These are phyloP conservation scores for Trapa bicornis DNA, from an alignment of 345 rosid species.

Conservation along the genomic window DNA sequence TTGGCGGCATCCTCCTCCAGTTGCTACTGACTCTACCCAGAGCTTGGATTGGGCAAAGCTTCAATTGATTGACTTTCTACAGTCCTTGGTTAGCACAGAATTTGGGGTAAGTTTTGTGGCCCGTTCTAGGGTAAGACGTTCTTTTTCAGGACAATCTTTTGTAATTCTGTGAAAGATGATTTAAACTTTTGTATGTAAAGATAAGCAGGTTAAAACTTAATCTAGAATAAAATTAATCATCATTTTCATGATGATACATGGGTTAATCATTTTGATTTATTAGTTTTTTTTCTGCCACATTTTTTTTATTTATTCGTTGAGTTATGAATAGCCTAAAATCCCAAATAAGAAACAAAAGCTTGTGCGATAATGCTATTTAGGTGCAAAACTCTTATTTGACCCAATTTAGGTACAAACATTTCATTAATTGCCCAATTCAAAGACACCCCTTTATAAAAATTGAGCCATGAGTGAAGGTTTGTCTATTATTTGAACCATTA, in stretches of 20 bases:
- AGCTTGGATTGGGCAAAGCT: slow-evolving; percentile 67
- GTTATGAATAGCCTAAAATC: too few relatives aligned
- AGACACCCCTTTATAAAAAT: too few relatives aligned
- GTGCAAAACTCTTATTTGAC: too few relatives aligned
- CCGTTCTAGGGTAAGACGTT: neutral
- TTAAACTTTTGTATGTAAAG: neutral
- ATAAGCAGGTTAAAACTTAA: neutral
- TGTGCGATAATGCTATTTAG: too few relatives aligned
- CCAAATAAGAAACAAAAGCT: too few relatives aligned
- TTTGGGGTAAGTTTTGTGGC: slow-evolving; percentile 45
- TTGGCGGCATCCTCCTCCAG: slow-evolving; percentile 94
- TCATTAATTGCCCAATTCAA: too few relatives aligned
- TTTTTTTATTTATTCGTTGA: too few relatives aligned
- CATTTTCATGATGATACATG: neutral
- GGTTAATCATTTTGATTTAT: neutral
- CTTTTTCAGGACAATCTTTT: neutral
- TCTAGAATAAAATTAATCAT: neutral
- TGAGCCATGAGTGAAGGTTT: too few relatives aligned
- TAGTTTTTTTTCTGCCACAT: neutral
- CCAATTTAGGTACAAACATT: too few relatives aligned
- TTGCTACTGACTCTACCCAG: slow-evolving; percentile 23
- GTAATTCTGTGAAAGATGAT: neutral
- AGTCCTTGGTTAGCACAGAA: slow-evolving; percentile 55
- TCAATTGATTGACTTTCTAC: slow-evolving; percentile 88
- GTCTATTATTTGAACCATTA: too few relatives aligned